These are phyloP conservation scores for Nakaseomyces bracarensis DNA, from an alignment of 1,139 yeast species.

Conservation along the genomic window DNA sequence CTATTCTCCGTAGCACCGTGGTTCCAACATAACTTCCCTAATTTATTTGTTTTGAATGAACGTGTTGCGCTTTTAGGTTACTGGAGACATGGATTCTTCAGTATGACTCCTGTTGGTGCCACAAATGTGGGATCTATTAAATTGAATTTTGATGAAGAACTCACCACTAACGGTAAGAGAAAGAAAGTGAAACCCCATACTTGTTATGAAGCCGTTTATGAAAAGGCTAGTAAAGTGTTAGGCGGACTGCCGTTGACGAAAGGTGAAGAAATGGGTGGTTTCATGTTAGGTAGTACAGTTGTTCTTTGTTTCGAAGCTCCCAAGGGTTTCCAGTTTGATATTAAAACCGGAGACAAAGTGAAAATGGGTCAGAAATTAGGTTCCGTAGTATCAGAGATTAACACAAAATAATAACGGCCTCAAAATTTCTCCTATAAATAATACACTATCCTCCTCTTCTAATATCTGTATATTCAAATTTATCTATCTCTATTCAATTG, in stretches of 20 bases:
- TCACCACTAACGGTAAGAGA: slow-evolving; percentile 57
- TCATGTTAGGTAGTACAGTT: slow-evolving; percentile 90
- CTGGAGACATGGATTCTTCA: slow-evolving; percentile 95
- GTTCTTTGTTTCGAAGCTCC: slow-evolving; percentile 97
- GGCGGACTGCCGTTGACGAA: slow-evolving; percentile 84
- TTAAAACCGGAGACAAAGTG: slow-evolving; percentile 66
- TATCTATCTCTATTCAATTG: background rate
- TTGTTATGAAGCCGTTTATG: slow-evolving; percentile 90
- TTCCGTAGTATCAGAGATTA: slow-evolving; percentile 28
- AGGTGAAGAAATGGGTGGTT: slow-evolving; percentile 97
- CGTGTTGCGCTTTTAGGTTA: slow-evolving; percentile 91
- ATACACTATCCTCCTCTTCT: background rate
- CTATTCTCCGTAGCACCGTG: slow-evolving; percentile 94
- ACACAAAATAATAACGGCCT: too few species aligned
- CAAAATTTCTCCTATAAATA: slow-evolving; percentile 4
- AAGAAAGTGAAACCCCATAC: slow-evolving; percentile 47
- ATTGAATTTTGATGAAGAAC: slow-evolving; percentile 83
- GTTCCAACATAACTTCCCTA: slow-evolving; percentile 79
- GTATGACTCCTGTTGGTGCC: slow-evolving; percentile 99
- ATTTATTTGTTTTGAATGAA: slow-evolving; percentile 85
- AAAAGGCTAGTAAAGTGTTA: slow-evolving; percentile 66
- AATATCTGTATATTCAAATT: slow-evolving; percentile 1
- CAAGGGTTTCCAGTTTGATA: slow-evolving; percentile 56
- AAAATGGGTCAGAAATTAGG: slow-evolving; percentile 85
- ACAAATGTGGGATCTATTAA: slow-evolving; percentile 95